These are phyloP conservation scores for Vitis rupestris DNA, from an alignment of 164 flowering plant genomes.

Conservation along the genomic window DNA sequence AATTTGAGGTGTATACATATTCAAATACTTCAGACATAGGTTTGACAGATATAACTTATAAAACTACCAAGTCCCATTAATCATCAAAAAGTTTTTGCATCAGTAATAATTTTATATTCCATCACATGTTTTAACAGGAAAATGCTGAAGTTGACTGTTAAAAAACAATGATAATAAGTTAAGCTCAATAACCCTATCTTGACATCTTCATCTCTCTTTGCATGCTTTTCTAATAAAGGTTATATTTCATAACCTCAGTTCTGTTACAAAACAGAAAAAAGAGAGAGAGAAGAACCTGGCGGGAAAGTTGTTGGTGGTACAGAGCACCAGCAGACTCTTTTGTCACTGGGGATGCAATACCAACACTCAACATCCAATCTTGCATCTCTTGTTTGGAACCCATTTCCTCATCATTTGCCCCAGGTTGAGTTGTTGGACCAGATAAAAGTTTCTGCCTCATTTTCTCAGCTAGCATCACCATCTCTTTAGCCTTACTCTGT, in stretches of 20 bases:
- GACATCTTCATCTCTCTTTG: not conserved
- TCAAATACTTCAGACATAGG: too few species aligned
- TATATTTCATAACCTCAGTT: not conserved
- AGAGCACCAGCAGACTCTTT: slow-evolving; percentile 95
- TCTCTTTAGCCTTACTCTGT: slow-evolving; percentile 96
- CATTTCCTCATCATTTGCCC: slow-evolving; percentile 71
- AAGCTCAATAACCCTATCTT: too few species aligned
- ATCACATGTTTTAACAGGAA: too few species aligned
- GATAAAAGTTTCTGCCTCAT: slow-evolving; percentile 92
- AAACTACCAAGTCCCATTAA: too few species aligned
- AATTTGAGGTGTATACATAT: too few species aligned
- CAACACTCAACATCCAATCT: slow-evolving; percentile 93
- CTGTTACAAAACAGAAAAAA: not conserved
- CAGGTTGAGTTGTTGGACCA: slow-evolving; percentile 51
- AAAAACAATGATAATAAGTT: too few species aligned
- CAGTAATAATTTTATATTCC: too few species aligned
- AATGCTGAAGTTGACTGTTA: too few species aligned
- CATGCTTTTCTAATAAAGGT: not conserved
- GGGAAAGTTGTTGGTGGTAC: slow-evolving; percentile 96
- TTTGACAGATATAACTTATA: too few species aligned
- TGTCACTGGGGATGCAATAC: slow-evolving; percentile 93
- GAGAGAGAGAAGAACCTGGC: slow-evolving; percentile 60
- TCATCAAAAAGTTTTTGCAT: too few species aligned
- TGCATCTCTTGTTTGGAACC: slow-evolving; percentile 96
- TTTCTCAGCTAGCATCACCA: slow-evolving; percentile 95